Evolutionary conservation across 176 grass and related monocot genomes (phyloP), one percentile per base, ranked within the genome.

Genomic region (Triticum timopheevii): DNA sequence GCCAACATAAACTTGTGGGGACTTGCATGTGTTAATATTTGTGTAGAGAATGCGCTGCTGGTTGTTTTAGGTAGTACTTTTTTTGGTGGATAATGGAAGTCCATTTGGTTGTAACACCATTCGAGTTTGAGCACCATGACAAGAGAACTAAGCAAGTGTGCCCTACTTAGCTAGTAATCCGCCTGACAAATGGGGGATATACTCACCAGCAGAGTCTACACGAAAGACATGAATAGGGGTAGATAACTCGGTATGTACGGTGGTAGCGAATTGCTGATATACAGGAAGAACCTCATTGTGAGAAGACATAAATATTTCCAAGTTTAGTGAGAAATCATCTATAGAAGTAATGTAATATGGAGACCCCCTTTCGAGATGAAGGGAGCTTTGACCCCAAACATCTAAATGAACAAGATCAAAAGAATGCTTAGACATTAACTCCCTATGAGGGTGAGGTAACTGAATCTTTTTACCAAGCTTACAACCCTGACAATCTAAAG

Each of bases 41-140:
- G 3, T 78, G 61, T 84, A 77, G 69, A 72, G 50, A 83, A 38
- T 72, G 52, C 47, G 38, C 39, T 10, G 27, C 3, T 84, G 28
- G 25, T 34, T 79, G 27, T 20, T 88, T 39, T 50, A 34, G 12
- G 59, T 35, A 81, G 58, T 70, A 67, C 61, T 13, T 78, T 77
- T 69, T 83, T 44, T 44, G 1, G 62, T 45, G 69, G 31, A 39
- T 58, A 42, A 38, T 64, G 22, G 54, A 80, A 24, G 34, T 65
- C 13, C 31, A 67, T 17, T 88, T 58, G 54, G 54, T 59, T 20
- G 19, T 20, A 59, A 59, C 54, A 59, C 54, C 54, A 59, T 22
- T 59, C 3, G 54, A 59, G 54, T 59, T 20, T 59, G 54, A 59
- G 54, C 54, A 59, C 54, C 54, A 59, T 20, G 54, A 22, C 54